Evolutionary conservation across 2,329 filamentous ascomycete genomes (phyloP), one percentile per base, ranked within the genome.

Genomic region (Hypoxylon sp.): DNA sequence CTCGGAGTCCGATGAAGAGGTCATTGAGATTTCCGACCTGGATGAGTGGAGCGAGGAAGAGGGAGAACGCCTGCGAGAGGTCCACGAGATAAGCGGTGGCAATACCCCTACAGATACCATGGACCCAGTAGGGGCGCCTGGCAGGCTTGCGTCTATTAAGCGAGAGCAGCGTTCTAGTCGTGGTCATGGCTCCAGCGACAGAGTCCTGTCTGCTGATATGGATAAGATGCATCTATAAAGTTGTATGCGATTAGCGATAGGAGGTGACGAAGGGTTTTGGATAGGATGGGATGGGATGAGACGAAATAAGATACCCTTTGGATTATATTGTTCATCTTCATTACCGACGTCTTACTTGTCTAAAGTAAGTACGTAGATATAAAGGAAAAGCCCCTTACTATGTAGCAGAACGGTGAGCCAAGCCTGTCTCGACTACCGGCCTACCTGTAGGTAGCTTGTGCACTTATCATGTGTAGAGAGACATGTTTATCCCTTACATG

Each of bases 21-120:
- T 72, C 0, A 58, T 70, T 0, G 72, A 74, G 20, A 53, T 67
- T 8, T 67, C 68, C 9, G 62, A 65, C 2, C 45, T 59, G 2
- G 64, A 66, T 1, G 47, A 37, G 3, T 33, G 38, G 4, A 46
- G 45, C 58, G 67, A 15, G 48, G 59, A 73, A 0, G 63, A 67
- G 5, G 66, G 66, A 10, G 58, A 66, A 15, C 43, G 37, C 7
- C 20, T 52, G 24, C 53, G 48, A 2, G 54, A 62, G 11, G 26
- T 46, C 1, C 41, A 37, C 7, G 52, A 48, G 20, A 35, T 15
- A 13, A 13, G 18, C 21, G 21, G 24, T 24, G 21, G 21, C n/a
- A 20, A 31, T 24, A 5, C 23, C n/a, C 6, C 11, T 6, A 37
- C 26, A 20, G 4, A 24, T 6, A 20, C 26, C 9, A 47, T 47